phyloP scores from a whole-genome alignment of 306 rosid genomes.

The Mimosa pudica region DNA sequence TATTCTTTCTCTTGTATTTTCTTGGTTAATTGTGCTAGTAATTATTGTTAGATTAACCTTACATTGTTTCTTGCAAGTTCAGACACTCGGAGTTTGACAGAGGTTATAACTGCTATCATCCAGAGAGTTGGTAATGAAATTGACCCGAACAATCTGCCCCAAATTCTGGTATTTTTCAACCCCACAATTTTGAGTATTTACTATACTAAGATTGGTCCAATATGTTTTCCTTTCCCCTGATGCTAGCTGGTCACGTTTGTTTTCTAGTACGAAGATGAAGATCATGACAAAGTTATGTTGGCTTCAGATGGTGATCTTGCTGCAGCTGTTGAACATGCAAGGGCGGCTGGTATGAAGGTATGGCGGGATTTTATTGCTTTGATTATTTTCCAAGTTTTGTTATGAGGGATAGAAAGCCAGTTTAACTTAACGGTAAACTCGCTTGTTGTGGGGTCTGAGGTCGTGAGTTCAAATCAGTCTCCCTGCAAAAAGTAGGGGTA shows the following conservation, averaged over 20 bases:
- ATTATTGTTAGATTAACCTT: slow-evolving; percentile 36
- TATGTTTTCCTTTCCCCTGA: slow-evolving; percentile 24
- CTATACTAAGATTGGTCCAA: slow-evolving; percentile 7
- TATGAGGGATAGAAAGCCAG: too few relatives aligned
- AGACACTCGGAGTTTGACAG: slow-evolving; percentile 87
- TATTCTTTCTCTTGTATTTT: background rate
- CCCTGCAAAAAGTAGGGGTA: too few relatives aligned
- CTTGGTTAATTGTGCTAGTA: background rate
- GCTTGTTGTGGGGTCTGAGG: too few relatives aligned
- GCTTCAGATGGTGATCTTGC: slow-evolving; percentile 90
- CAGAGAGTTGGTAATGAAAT: slow-evolving; percentile 94
- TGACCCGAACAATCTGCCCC: slow-evolving; percentile 87
- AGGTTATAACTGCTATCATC: slow-evolving; percentile 80
- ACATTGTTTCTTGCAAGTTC: slow-evolving; percentile 46
- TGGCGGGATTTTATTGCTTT: slow-evolving; percentile 27
- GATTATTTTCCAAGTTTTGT: slow-evolving; percentile 4
- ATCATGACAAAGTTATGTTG: slow-evolving; percentile 87
- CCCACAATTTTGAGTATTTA: slow-evolving; percentile 21
- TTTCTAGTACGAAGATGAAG: slow-evolving; percentile 95
- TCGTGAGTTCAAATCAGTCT: too few relatives aligned
- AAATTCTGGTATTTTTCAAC: slow-evolving; percentile 68
- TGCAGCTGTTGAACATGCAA: slow-evolving; percentile 95
- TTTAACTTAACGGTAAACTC: too few relatives aligned
- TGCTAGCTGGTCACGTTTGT: slow-evolving; percentile 13
- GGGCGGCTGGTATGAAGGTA: slow-evolving; percentile 92